Percentiles rank a stretch among this genome's conserved stretches.
phyloP scores from a whole-genome alignment of 345 rosid species.

The Camelina laxa region DNA sequence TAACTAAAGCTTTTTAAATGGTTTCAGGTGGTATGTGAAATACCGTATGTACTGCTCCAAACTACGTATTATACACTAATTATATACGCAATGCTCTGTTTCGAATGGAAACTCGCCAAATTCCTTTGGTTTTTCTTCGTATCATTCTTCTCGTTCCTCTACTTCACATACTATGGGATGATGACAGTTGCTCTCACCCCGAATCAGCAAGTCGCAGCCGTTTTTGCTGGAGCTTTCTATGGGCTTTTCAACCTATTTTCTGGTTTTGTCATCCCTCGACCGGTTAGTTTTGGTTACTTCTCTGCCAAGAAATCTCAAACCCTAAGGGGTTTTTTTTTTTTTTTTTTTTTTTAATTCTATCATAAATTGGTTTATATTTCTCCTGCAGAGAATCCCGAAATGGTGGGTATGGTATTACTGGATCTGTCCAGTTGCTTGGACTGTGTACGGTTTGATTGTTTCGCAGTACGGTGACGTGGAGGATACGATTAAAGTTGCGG shows the following conservation, averaged over 20 bases:
- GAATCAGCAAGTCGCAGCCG: constrained; percentile 80
- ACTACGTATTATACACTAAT: constrained; percentile 64
- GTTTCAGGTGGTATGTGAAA: constrained; percentile 68
- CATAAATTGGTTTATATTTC: not conserved
- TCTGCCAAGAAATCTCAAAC: constrained; percentile 9
- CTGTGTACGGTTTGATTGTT: constrained; percentile 66
- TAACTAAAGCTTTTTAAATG: not conserved
- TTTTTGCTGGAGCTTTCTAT: constrained; percentile 76
- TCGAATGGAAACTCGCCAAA: constrained; percentile 76
- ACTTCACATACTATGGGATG: constrained; percentile 98
- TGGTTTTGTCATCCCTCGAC: constrained; percentile 88
- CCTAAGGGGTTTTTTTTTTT: not conserved
- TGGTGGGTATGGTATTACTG: constrained; percentile 98
- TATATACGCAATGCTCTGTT: constrained; percentile 77
- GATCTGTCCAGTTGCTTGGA: constrained; percentile 92
- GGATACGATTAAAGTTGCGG: constrained; percentile 50
- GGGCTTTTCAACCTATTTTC: constrained; percentile 81
- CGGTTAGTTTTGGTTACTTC: constrained; percentile 49
- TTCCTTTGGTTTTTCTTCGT: constrained; percentile 86
- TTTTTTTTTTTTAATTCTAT: not conserved
- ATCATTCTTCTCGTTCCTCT: constrained; percentile 82
- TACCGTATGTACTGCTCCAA: constrained; percentile 76
- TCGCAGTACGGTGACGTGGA: constrained; percentile 76
- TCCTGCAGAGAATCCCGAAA: constrained; percentile 57
- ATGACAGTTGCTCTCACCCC: constrained; percentile 89